phyloP scores from a whole-genome alignment of 2,329 filamentous ascomycete genomes.

The Verticillium nonalfalfae region DNA sequence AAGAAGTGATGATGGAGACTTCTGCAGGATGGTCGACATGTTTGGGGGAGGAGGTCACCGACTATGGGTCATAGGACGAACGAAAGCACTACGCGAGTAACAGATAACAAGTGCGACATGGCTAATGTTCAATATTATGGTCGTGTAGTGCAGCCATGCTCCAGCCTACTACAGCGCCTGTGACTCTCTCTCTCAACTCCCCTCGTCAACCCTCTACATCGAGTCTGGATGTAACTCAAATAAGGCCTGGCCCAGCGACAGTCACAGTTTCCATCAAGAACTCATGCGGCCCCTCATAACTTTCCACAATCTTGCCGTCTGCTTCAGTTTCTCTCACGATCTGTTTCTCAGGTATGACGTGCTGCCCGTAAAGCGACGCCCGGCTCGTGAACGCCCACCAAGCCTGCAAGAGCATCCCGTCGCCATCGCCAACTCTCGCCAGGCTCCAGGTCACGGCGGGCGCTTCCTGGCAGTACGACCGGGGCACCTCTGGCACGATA shows the following conservation, averaged over 20 bases:
- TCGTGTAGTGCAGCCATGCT: no score
- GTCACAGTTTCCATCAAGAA: background rate
- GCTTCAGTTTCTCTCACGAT: background rate
- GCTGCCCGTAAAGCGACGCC: background rate
- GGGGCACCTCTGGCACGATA: slow-evolving; percentile 4
- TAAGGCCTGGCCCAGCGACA: background rate
- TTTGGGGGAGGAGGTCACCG: no score
- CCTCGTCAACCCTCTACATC: no score
- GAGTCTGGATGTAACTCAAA: background rate
- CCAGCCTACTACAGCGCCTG: no score
- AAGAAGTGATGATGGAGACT: background rate
- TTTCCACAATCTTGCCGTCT: background rate
- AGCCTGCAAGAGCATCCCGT: slow-evolving; percentile 6
- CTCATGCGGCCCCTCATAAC: background rate
- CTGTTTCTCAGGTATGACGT: background rate
- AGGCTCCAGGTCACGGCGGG: slow-evolving; percentile 7
- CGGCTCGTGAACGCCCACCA: slow-evolving; percentile 9
- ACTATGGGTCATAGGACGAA: no score
- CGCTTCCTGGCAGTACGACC: slow-evolving; percentile 1
- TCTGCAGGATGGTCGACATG: background rate
- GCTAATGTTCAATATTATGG: no score
- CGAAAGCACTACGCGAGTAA: no score
- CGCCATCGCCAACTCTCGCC: slow-evolving; percentile 1
- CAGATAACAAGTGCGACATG: no score
- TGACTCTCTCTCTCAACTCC: no score